Percentiles rank a stretch among this genome's conserved stretches.
Evolutionary conservation across 1,284 basidiomycete genomes (phyloP).

Genomic region (Trametes versicolor): DNA sequence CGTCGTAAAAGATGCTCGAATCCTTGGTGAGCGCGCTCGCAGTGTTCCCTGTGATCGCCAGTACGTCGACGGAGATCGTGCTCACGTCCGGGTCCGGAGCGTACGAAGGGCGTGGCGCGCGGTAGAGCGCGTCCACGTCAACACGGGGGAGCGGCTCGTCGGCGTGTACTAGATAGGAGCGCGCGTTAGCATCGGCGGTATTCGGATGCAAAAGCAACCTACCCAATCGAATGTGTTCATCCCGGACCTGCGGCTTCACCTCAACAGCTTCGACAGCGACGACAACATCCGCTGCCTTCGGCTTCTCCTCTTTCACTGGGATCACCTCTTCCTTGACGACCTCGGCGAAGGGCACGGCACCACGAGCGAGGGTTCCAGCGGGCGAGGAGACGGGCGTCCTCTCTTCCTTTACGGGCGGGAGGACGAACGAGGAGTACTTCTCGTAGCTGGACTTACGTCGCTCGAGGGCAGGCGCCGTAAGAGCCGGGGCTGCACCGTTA

Average conservation of each 20-base stretch:
- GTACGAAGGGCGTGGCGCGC: slow-evolving; percentile 37
- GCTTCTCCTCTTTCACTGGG: slow-evolving; percentile 4
- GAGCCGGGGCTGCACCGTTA: slow-evolving; percentile 17
- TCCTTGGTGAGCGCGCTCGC: slow-evolving; percentile 55
- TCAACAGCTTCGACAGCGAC: slow-evolving; percentile 18
- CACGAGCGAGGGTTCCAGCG: slow-evolving; percentile 58
- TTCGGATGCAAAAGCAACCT: not conserved
- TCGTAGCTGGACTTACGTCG: slow-evolving; percentile 74
- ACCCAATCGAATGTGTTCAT: slow-evolving; percentile 28
- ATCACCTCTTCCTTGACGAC: slow-evolving; percentile 14
- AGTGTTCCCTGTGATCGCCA: slow-evolving; percentile 62
- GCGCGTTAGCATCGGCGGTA: not conserved
- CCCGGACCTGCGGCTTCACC: slow-evolving; percentile 14
- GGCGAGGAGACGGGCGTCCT: slow-evolving; percentile 68
- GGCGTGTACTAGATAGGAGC: slow-evolving; percentile 45
- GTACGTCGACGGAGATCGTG: slow-evolving; percentile 76
- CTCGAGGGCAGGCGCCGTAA: slow-evolving; percentile 47
- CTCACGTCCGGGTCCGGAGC: slow-evolving; percentile 51
- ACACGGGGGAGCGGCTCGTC: slow-evolving; percentile 60
- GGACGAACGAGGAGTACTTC: slow-evolving; percentile 64
- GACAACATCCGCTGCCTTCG: not conserved
- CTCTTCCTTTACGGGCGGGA: slow-evolving; percentile 76
- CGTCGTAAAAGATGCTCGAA: slow-evolving; percentile 72
- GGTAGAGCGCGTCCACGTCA: slow-evolving; percentile 58
- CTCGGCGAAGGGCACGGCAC: slow-evolving; percentile 36